Percentiles rank a stretch among this genome's conserved stretches.
Conservation (phyloP, 1,284 basidiomycete species). For the Ganoderma lingzhi region DNA sequence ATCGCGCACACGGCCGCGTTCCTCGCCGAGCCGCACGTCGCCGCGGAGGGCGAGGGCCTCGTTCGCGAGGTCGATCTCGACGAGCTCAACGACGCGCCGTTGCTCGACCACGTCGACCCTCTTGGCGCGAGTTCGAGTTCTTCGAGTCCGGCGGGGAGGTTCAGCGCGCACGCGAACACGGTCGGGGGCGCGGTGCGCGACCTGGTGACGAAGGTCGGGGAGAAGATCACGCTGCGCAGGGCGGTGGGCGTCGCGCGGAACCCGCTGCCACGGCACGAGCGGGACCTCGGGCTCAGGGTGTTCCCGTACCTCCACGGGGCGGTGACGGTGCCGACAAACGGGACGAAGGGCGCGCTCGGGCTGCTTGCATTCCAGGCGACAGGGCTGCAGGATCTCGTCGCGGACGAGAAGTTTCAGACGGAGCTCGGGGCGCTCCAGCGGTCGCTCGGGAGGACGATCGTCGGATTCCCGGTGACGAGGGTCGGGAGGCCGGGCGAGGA, state of each 20-base stretch:
- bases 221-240: constrained; percentile 86
- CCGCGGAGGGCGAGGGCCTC: constrained; percentile 43
- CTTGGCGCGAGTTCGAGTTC: constrained; percentile 36
- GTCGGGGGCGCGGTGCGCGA: constrained; percentile 83
- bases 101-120: constrained; percentile 60
- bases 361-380: constrained; percentile 66
- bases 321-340: constrained; percentile 36
- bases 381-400: constrained; percentile 52
- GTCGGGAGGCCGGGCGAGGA: constrained; percentile 52
- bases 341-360: constrained; percentile 58
- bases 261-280: constrained; percentile 53
- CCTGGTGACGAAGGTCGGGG: constrained; percentile 86
- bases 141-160: constrained; percentile 2
- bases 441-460: constrained; percentile 85
- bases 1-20: constrained; percentile 91
- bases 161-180: constrained; percentile 46
- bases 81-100: constrained; percentile 69
- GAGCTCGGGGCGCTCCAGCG: constrained; percentile 78
- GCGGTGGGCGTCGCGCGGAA: constrained; percentile 75
- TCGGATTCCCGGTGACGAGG: constrained; percentile 82
- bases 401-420: constrained; percentile 52
- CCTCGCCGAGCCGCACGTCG: constrained; percentile 60
- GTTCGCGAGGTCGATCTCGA: constrained; percentile 58
- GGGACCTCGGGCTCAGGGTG: constrained; percentile 63
- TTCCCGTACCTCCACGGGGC: constrained; percentile 85